Evolutionary conservation across 2,329 filamentous ascomycete genomes (phyloP).

Genomic region (Leptographium wingfieldii): DNA sequence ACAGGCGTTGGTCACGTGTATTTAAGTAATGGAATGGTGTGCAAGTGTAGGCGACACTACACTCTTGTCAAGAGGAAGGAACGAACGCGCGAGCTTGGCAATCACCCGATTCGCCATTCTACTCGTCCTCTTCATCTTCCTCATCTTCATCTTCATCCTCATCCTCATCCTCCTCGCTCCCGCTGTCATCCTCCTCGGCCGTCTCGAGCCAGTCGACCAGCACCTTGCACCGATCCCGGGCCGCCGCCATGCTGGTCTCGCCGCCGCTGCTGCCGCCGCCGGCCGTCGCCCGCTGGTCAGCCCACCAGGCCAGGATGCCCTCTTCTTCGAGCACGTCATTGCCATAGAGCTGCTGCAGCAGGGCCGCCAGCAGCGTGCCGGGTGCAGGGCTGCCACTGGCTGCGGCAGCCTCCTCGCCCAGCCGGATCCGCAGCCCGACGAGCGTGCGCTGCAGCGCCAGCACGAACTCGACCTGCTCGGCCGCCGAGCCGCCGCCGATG

Average conservation of each 20-base stretch:
- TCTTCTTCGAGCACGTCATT: conserved; percentile 81
- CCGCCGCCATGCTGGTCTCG: conserved; percentile 39
- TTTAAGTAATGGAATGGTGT: not conserved
- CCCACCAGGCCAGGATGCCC: conserved; percentile 82
- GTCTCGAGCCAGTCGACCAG: conserved; percentile 79
- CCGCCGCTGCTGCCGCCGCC: conserved; percentile 34
- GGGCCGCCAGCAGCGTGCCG: conserved; percentile 57
- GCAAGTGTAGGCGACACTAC: too few relatives aligned
- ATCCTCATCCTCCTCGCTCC: not conserved
- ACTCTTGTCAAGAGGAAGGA: too few relatives aligned
- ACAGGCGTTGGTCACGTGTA: not conserved
- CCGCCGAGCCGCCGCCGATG: conserved; percentile 37
- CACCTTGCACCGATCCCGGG: conserved; percentile 61
- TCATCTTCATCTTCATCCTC: not conserved
- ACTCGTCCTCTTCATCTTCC: not conserved
- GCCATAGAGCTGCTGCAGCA: conserved; percentile 75
- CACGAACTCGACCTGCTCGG: conserved; percentile 79
- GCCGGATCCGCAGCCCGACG: conserved; percentile 30
- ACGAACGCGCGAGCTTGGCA: too few relatives aligned
- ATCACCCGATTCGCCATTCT: not conserved
- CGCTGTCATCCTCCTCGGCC: conserved; percentile 58
- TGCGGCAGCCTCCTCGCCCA: not conserved
- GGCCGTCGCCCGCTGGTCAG: conserved; percentile 52
- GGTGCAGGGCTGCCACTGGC: conserved; percentile 35
- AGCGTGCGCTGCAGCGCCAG: conserved; percentile 73